Evolutionary conservation across 305 asterid genomes (phyloP), one percentile per base, ranked within the genome.

Genomic region (Stenogyne calaminthoides): DNA sequence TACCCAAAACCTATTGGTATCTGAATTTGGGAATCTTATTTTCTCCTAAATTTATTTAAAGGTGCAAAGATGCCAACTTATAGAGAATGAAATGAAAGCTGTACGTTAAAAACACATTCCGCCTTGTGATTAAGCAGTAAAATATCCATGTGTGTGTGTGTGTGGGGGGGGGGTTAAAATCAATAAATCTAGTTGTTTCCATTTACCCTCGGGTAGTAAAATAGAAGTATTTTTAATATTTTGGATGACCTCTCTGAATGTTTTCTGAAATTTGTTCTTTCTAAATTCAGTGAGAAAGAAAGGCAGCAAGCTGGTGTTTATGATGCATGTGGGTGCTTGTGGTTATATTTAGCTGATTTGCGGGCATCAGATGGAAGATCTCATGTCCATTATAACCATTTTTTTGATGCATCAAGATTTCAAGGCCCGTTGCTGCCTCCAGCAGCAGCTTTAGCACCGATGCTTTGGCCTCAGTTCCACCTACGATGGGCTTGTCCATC

Each of bases 381-480:
- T 65, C 98, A 89, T 71, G 88, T 78, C 27, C 99, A 95, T 78
- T 90, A 87, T 77, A 95, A 90, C 82, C 88, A 84, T 61, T 92
- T 95, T 81, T 95, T 88, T 71, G 96, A 92, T 62, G 89, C 96
- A 72, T 85, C 90, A 47, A 93, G 82, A 77, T 83, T 81, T 80
- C 82, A 80, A 68, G 89, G 91, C 42, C 86, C 92, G 40, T 80
- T 95, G 58, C 87, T 87, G 67, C 98, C 98, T 16, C 98, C 98
- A 55, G 98, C 99, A 27, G 99, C 99, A 70, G 96, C 97, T 83
- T 88, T 95, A 81, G 99, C 99, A 75, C 99, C 99, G 56, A 92
- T 96, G 27, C 84, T 95, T 73, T 95, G 97, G 98, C 98, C 98
- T 79, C 99, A 95, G 80, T 95, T 90, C 83, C 99, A 95, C 85